These are phyloP conservation scores for Cercospora zeae-maydis DNA, from an alignment of 2,329 filamentous ascomycete species.

Conservation along the genomic window DNA sequence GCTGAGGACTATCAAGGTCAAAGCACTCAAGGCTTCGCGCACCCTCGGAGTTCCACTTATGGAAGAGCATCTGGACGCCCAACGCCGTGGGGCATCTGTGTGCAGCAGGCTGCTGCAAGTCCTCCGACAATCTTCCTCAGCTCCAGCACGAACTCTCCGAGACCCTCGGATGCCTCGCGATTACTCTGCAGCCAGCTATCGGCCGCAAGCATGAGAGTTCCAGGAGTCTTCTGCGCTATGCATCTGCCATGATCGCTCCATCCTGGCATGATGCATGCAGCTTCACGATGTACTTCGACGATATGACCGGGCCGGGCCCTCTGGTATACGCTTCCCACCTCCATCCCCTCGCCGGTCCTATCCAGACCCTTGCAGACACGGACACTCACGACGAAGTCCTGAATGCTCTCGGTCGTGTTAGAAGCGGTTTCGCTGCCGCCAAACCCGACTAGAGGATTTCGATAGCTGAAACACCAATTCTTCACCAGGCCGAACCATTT, in stretches of 20 bases:
- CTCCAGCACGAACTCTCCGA: not conserved
- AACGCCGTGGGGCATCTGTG: not conserved
- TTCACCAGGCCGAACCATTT: slow-evolving; percentile 14
- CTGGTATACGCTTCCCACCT: not conserved
- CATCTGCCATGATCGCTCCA: slow-evolving; percentile 11
- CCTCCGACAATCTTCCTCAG: not conserved
- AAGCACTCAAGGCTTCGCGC: not conserved
- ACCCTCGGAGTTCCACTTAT: not conserved
- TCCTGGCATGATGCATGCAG: slow-evolving; percentile 16
- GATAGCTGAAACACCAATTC: slow-evolving; percentile 18
- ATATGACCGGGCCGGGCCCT: not conserved
- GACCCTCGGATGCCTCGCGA: not conserved
- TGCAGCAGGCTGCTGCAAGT: not conserved
- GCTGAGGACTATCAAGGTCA: not conserved
- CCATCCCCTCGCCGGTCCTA: not conserved
- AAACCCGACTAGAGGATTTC: not conserved
- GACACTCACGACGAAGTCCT: slow-evolving; percentile 4
- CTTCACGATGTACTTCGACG: slow-evolving; percentile 10
- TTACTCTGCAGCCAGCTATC: not conserved
- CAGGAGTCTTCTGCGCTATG: not conserved
- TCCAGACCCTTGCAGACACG: not conserved
- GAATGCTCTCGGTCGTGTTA: not conserved
- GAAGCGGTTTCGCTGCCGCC: not conserved
- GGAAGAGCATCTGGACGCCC: not conserved
- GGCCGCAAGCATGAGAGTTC: not conserved